Evolutionary conservation across 768 basidiomycete genomes (phyloP).

Genomic region (Russula earlei): DNA sequence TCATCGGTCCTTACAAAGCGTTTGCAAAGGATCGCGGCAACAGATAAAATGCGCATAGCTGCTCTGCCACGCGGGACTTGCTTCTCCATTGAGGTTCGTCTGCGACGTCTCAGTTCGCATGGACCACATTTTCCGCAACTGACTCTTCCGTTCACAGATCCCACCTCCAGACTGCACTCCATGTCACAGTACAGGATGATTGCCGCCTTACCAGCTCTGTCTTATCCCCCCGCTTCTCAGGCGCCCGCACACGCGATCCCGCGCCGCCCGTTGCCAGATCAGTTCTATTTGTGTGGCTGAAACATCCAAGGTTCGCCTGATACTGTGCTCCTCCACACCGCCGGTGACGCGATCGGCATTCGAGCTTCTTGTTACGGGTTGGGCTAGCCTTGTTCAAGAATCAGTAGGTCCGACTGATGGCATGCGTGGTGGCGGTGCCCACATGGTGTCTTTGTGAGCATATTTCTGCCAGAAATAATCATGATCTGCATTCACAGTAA

Average conservation of each 20-base stretch:
- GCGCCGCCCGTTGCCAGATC: neutral
- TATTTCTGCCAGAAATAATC: neutral
- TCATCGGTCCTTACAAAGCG: neutral
- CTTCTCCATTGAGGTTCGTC: neutral
- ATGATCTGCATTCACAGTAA: neutral
- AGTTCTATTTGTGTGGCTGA: constrained; percentile 3
- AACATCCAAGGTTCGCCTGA: neutral
- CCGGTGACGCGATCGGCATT: neutral
- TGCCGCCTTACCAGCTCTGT: neutral
- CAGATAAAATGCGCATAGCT: too few relatives aligned
- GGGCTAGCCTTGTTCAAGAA: neutral
- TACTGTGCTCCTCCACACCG: neutral
- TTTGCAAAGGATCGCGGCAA: too few relatives aligned
- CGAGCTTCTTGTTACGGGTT: neutral
- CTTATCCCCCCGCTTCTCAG: neutral
- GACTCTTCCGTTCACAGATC: neutral
- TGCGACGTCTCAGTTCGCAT: neutral
- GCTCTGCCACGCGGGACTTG: too few relatives aligned
- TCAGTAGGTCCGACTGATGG: neutral
- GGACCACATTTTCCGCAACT: neutral
- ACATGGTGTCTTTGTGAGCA: too few relatives aligned
- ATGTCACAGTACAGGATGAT: neutral
- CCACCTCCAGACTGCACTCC: neutral
- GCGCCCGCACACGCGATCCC: neutral
- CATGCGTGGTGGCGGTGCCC: neutral